Evolutionary conservation across 1,284 basidiomycete species (phyloP).

Genomic region (Rhizoctonia solani): DNA sequence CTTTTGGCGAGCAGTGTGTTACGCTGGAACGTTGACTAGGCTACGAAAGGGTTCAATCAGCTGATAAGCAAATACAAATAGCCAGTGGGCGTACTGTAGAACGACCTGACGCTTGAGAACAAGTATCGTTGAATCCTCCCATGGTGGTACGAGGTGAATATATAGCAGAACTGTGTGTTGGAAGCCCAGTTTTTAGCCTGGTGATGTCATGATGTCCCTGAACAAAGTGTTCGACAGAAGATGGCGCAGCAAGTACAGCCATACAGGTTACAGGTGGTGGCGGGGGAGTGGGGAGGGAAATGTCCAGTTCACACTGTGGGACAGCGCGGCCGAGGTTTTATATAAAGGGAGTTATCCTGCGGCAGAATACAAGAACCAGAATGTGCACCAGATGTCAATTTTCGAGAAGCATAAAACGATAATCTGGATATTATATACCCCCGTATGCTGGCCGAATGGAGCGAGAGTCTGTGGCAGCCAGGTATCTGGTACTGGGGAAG

Average conservation of each 20-base stretch:
- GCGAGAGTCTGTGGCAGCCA: neutral
- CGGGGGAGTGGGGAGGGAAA: neutral
- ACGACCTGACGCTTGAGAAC: neutral
- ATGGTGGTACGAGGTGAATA: neutral
- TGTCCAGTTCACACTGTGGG: neutral
- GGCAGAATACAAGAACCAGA: neutral
- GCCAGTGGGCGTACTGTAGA: neutral
- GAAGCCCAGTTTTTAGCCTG: neutral
- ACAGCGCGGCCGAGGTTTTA: neutral
- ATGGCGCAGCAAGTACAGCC: slow-evolving; percentile 9
- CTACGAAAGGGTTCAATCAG: neutral
- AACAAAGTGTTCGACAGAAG: neutral
- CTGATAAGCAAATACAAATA: neutral
- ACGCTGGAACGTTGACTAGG: neutral
- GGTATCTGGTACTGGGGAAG: neutral
- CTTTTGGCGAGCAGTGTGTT: neutral
- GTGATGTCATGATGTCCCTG: slow-evolving; percentile 20
- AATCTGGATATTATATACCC: neutral
- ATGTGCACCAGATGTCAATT: neutral
- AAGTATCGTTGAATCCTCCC: slow-evolving; percentile 2
- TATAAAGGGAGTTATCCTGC: neutral
- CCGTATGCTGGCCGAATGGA: neutral
- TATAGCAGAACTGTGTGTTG: neutral
- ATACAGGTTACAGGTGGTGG: neutral
- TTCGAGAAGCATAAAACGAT: neutral